Evolutionary conservation across 228 moss, liverwort and hornwort genomes (phyloP), one percentile per base, ranked within the genome.

Genomic region (Sphagnum fallax): DNA sequence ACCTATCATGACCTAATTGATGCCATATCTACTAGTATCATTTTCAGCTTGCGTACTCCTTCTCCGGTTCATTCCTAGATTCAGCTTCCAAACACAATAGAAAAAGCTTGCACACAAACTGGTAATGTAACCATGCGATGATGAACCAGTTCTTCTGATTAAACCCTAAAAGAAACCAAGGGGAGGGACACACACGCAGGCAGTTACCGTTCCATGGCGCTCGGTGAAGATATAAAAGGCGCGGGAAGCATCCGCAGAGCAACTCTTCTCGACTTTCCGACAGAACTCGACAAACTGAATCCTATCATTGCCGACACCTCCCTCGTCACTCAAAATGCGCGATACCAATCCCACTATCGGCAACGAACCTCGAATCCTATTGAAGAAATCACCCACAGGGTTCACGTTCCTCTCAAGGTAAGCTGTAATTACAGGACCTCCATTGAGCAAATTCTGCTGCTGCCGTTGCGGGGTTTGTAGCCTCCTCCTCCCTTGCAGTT

Each of bases 281-380:
- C 90, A 90, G 67, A 98, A 98, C 76, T 98, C 98, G 67, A 93
- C 90, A 16, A 91, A 82, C 68, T 87, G 89, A 62, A 98, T 80
- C 64, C 98, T 80, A 75, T 98, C 98, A 4, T 80, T 80, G 6
- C 98, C 98, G 11, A 98, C 76, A 10, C 98, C 98, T 68, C 98
- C 98, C 79, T 93, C 93, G 47, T 91, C 90, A 53, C 85, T 93
- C n/a, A 91, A 62, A 72, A 98, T 89, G 16, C 98, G 88, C 73
- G 98, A 91, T 67, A 98, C 12, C 47, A 98, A 77, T 47, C 98
- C 93, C 47, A 98, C 89, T 6, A 98, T 62, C 3, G 98, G 98
- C 72, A 98, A 69, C 52, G 81, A 77, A n/a, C 98, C 98, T 60
- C 88, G 93, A 66, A 98, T 71, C 16, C 78, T 83, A 10, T 72